Conservation (phyloP, 1,139 yeast genomes). For the Arxiozyma telluris region DNA sequence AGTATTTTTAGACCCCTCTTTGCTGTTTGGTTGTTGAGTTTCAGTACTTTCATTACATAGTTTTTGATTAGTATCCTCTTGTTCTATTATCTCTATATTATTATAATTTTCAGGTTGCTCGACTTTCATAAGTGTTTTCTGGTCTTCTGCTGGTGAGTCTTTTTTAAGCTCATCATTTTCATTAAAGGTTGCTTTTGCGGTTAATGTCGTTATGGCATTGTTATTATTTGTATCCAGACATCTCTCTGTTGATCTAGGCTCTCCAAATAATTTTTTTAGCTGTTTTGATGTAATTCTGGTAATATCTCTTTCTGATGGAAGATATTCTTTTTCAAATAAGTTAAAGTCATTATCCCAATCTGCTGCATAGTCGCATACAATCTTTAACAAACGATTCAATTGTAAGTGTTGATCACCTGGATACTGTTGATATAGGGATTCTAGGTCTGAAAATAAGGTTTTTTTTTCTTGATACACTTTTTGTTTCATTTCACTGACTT, state of each 20-base stretch:
- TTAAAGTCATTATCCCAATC: constrained; percentile 81
- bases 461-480: constrained; percentile 46
- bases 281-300: constrained; percentile 87
- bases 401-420: constrained; percentile 59
- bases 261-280: constrained; percentile 54
- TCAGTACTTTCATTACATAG: background rate
- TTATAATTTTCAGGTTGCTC: background rate
- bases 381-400: constrained; percentile 59
- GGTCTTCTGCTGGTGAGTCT: background rate
- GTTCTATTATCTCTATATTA: background rate
- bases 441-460: constrained; percentile 39
- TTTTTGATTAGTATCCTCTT: background rate
- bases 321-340: constrained; percentile 67
- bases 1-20: background rate
- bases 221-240: background rate
- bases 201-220: background rate
- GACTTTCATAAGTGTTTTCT: background rate
- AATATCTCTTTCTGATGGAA: constrained; percentile 92
- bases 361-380: constrained; percentile 73
- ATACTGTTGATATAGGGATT: constrained; percentile 46
- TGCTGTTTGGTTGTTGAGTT: background rate
- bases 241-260: background rate
- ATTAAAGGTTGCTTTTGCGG: too few relatives aligned
- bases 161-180: background rate
- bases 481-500: constrained; percentile 49